Evolutionary conservation across 331 rosid genomes (phyloP), one percentile per base, ranked within the genome.

Genomic region (Malus hybrid): DNA sequence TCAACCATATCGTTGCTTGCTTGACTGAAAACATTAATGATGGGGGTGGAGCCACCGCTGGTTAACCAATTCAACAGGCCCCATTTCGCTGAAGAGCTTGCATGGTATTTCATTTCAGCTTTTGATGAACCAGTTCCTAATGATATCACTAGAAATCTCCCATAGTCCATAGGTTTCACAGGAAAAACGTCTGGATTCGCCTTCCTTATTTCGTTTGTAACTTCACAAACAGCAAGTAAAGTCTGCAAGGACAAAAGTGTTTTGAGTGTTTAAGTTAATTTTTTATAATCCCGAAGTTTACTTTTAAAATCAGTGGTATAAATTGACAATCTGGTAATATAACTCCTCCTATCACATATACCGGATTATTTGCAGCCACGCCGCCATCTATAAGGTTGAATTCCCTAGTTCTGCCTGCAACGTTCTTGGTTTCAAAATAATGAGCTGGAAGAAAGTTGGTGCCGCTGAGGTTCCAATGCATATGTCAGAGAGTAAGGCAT

Each of bases 381-480:
- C 90, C 90, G 6, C 90, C 88, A 44, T 87, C 88, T 9, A 80
- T 52, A 2, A 84, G 90, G 73, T 87, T 67, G 13, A 79, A 87
- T 42, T 87, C 70, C 34, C 81, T 71, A 0, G 62, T 73, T 5
- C 24, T 19, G 0, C 86, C 83, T 0, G 34, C 16, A 6, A 10
- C 8, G 19, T 84, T 76, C 34, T 63, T 19, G 20, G 73, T 66
- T 77, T 86, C 76, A 5, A 74, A 80, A 67, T 65, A 78, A 73
- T 86, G 83, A 73, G 90, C 81, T 5, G 90, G 90, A 50, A 86
- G 73, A 77, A 79, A 1, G 89, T 83, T 5, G 93, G 90, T 6
- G 93, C 89, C 0, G 93, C 93, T 4, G 89, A 85, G 7, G 92
- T 88, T 19, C 73, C 77, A 14, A 87, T 79, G 82, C 89, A 81